These are phyloP conservation scores for Coemansia sp. DNA, from an alignment of 192 early-diverging fungal genomes.

Conservation along the genomic window DNA sequence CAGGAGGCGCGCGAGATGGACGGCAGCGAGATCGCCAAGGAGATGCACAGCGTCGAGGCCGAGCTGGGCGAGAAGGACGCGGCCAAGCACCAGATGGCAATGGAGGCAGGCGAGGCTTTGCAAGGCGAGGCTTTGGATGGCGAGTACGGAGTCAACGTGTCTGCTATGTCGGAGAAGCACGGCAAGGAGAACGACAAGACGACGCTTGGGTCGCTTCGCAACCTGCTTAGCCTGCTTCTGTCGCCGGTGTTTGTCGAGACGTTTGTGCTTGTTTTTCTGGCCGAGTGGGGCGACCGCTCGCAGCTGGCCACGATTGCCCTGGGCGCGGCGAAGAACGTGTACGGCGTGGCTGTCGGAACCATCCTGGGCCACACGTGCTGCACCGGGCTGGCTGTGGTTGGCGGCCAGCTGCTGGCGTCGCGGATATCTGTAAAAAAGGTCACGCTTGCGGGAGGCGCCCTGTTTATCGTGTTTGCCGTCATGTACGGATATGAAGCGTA, in stretches of 20 bases:
- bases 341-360: slow-evolving; percentile 84
- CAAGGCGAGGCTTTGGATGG: slow-evolving; percentile 35
- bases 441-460: slow-evolving; percentile 76
- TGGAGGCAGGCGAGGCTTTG: slow-evolving; percentile 58
- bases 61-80: slow-evolving; percentile 78
- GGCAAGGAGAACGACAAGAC: slow-evolving; percentile 31
- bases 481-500: slow-evolving; percentile 62
- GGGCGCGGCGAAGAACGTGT: slow-evolving; percentile 90
- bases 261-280: slow-evolving; percentile 94
- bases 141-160: slow-evolving; percentile 39
- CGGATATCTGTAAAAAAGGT: slow-evolving; percentile 87
- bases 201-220: slow-evolving; percentile 58
- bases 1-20: slow-evolving; percentile 83
- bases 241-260: slow-evolving; percentile 94
- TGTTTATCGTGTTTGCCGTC: slow-evolving; percentile 87
- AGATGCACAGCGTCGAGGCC: slow-evolving; percentile 86
- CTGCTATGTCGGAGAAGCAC: slow-evolving; percentile 13
- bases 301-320: slow-evolving; percentile 96
- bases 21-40: slow-evolving; percentile 81
- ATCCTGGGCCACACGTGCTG: slow-evolving; percentile 90
- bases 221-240: slow-evolving; percentile 72
- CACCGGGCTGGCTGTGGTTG: slow-evolving; percentile 88
- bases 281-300: slow-evolving; percentile 97
- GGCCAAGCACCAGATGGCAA: slow-evolving; percentile 53
- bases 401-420: slow-evolving; percentile 82